Percentiles rank a stretch among this genome's conserved stretches.
Conservation (phyloP, 352 stramenopile species). For the Globisporangium paroecandrum region DNA sequence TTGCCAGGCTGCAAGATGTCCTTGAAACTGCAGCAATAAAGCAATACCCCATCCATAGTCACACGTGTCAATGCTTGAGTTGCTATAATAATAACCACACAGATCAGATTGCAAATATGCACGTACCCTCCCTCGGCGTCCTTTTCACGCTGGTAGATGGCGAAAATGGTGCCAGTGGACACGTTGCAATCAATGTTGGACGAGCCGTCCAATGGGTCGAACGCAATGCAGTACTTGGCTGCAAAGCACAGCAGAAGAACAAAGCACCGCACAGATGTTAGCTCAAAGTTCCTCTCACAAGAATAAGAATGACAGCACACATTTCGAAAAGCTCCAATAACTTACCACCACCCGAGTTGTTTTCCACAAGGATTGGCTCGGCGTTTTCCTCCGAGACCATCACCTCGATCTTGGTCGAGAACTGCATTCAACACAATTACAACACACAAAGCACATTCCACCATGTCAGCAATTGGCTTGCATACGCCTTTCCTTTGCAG, state of each 20-base stretch:
- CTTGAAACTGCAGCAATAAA: slow-evolving; percentile 45
- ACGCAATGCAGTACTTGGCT: slow-evolving; percentile 97
- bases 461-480: background rate
- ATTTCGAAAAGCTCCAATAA: background rate
- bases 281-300: background rate
- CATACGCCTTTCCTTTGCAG: background rate
- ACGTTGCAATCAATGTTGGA: slow-evolving; percentile 99
- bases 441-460: background rate
- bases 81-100: background rate
- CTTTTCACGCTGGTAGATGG: slow-evolving; percentile 92
- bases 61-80: background rate
- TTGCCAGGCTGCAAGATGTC: slow-evolving; percentile 93
- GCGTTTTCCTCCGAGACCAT: slow-evolving; percentile 98
- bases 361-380: slow-evolving; percentile 94
- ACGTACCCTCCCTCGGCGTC: slow-evolving; percentile 43
- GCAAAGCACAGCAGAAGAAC: background rate
- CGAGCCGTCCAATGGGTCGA: slow-evolving; percentile 98
- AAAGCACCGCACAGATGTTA: background rate
- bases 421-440: slow-evolving; percentile 24
- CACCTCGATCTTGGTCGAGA: slow-evolving; percentile 96
- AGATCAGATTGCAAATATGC: background rate
- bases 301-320: background rate
- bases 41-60: background rate
- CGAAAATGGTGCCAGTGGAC: slow-evolving; percentile 98
- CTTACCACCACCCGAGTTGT: slow-evolving; percentile 37